phyloP scores from a whole-genome alignment of 352 stramenopile genomes.

The Globisporangium nodosum region DNA sequence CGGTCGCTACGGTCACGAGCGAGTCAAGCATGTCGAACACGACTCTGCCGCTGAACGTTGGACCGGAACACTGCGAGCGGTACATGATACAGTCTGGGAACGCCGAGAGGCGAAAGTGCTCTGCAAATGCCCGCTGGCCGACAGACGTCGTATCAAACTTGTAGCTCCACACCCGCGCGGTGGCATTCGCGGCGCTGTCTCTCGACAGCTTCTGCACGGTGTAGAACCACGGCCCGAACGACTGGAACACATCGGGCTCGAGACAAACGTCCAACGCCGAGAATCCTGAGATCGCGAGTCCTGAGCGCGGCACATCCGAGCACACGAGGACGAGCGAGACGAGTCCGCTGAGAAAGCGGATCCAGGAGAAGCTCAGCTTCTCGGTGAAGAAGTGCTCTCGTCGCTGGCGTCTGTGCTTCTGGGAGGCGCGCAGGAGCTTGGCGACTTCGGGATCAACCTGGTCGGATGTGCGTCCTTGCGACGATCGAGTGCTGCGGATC shows the following conservation, averaged over 20 bases:
- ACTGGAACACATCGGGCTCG: conserved; percentile 24
- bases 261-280: conserved; percentile 15
- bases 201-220: neutral
- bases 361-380: conserved; percentile 5
- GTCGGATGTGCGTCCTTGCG: neutral
- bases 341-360: conserved; percentile 6
- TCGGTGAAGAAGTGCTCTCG: conserved; percentile 1
- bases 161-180: conserved; percentile 25
- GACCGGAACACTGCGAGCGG: conserved; percentile 5
- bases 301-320: conserved; percentile 24
- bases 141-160: conserved; percentile 36
- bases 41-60: conserved; percentile 11
- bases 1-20: conserved; percentile 15
- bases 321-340: conserved; percentile 26
- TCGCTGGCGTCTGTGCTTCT: neutral
- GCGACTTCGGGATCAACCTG: neutral
- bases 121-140: conserved; percentile 21
- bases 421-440: neutral
- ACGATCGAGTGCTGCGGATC: conserved; percentile 1
- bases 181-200: conserved; percentile 4
- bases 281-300: conserved; percentile 20
- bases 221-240: conserved; percentile 11
- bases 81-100: conserved; percentile 34
- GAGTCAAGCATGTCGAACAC: conserved; percentile 32
- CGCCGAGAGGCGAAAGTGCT: conserved; percentile 7